Conservation (phyloP, 2,329 filamentous ascomycete genomes). For the Aspergillus sp. region DNA sequence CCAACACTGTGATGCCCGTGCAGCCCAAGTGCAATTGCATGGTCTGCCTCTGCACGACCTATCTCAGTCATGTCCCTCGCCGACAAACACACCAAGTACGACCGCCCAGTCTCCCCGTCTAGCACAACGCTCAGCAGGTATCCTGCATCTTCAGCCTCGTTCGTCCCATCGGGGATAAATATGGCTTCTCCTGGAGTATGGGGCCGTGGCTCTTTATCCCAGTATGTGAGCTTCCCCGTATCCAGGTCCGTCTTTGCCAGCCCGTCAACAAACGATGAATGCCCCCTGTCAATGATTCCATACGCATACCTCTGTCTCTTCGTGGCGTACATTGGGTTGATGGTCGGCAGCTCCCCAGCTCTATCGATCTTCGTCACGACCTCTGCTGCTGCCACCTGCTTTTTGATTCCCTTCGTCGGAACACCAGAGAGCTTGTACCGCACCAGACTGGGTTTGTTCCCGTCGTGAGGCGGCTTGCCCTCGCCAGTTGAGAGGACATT, state of each 20-base stretch:
- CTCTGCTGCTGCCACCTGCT: too few relatives aligned
- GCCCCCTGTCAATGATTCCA: conserved; percentile 28
- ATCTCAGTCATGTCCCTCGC: conserved; percentile 50
- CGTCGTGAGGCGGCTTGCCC: conserved; percentile 32
- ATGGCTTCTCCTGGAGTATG: conserved; percentile 55
- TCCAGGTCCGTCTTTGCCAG: conserved; percentile 51
- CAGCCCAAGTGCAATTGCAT: conserved; percentile 51
- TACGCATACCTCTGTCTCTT: conserved; percentile 49
- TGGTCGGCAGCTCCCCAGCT: conserved; percentile 46
- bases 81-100: conserved; percentile 52
- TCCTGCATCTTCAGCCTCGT: conserved; percentile 49
- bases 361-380: not conserved
- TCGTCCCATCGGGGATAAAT: conserved; percentile 38
- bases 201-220: conserved; percentile 45
- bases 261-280: conserved; percentile 48
- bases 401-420: too few relatives aligned
- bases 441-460: conserved; percentile 32
- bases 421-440: conserved; percentile 22
- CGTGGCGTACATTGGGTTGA: conserved; percentile 46
- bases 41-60: conserved; percentile 48
- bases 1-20: conserved; percentile 39
- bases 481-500: conserved; percentile 58
- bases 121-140: conserved; percentile 52
- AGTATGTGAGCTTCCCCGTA: conserved; percentile 38
- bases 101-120: conserved; percentile 48